Conservation (phyloP, 2,329 filamentous ascomycete species). For the Aspergillus aculeatus region DNA sequence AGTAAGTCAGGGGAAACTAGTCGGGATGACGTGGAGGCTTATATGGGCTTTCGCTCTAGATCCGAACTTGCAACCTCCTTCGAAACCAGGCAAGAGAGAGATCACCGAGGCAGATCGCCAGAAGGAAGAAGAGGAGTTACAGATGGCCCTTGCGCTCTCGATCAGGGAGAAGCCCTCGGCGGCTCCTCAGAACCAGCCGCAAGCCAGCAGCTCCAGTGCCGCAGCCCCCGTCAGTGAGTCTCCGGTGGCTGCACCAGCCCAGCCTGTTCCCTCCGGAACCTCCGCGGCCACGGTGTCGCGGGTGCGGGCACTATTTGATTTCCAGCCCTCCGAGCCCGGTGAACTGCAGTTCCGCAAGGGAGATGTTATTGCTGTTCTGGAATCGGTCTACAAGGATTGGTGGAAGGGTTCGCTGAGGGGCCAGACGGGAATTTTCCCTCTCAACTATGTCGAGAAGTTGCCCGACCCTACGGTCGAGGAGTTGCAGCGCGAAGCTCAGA, state of each 20-base stretch:
- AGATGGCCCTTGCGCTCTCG: slow-evolving; percentile 91
- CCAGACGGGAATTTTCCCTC: slow-evolving; percentile 93
- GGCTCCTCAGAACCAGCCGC: slow-evolving; percentile 38
- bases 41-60: slow-evolving; percentile 55
- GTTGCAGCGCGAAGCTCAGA: slow-evolving; percentile 90
- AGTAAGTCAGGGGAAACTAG: slow-evolving; percentile 44
- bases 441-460: slow-evolving; percentile 98
- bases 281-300: slow-evolving; percentile 95
- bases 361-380: slow-evolving; percentile 93
- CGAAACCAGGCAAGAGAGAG: slow-evolving; percentile 87
- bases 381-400: slow-evolving; percentile 99
- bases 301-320: slow-evolving; percentile 91
- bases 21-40: slow-evolving; percentile 7
- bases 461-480: slow-evolving; percentile 93
- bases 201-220: slow-evolving; percentile 37
- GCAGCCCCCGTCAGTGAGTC: slow-evolving; percentile 36
- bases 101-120: slow-evolving; percentile 87
- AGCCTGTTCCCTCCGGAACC: slow-evolving; percentile 72
- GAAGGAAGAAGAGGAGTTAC: slow-evolving; percentile 95
- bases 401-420: slow-evolving; percentile 95
- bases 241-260: slow-evolving; percentile 46
- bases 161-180: slow-evolving; percentile 73
- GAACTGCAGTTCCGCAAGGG: slow-evolving; percentile 96
- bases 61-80: slow-evolving; percentile 85
- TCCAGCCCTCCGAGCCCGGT: slow-evolving; percentile 87